Percentiles rank a stretch among this genome's conserved stretches.
Evolutionary conservation across 495 filamentous ascomycete species (phyloP).

Genomic region (Penicillium taxi): DNA sequence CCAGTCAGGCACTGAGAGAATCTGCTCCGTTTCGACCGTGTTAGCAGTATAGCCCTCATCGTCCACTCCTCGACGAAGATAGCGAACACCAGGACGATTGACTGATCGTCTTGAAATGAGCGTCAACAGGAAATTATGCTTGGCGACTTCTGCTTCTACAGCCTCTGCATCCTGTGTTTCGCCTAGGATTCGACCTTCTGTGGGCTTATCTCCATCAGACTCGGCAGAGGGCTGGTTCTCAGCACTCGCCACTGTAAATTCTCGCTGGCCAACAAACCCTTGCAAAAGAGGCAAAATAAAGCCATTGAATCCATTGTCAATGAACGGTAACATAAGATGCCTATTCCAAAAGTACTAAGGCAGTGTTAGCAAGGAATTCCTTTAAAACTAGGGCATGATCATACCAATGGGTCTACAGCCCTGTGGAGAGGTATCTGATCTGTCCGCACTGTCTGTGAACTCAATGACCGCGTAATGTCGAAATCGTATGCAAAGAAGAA

Average conservation of each 20-base stretch:
- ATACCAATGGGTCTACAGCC: constrained; percentile 64
- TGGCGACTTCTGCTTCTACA: constrained; percentile 17
- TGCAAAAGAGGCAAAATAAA: constrained; percentile 82
- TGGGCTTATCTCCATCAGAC: constrained; percentile 12
- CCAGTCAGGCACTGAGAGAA: constrained; percentile 63
- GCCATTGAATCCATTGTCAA: constrained; percentile 50
- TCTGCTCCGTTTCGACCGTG: constrained; percentile 86
- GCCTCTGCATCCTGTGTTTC: constrained; percentile 25
- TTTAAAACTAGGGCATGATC: constrained; percentile 5
- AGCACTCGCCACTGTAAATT: constrained; percentile 57
- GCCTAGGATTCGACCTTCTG: constrained; percentile 26
- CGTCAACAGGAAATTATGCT: constrained; percentile 62
- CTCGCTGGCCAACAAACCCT: constrained; percentile 85
- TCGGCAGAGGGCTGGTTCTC: constrained; percentile 11
- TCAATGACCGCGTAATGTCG: constrained; percentile 68
- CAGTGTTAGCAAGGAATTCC: constrained; percentile 11
- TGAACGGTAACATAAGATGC: constrained; percentile 65
- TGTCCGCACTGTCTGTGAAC: constrained; percentile 31
- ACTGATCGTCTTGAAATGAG: constrained; percentile 78
- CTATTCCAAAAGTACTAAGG: constrained; percentile 83
- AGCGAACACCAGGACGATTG: constrained; percentile 78
- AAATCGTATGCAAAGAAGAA: constrained; percentile 93
- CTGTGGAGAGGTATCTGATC: constrained; percentile 55
- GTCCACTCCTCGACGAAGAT: constrained; percentile 85
- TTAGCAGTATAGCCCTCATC: constrained; percentile 86